Percentiles rank a stretch among this genome's conserved stretches.
Evolutionary conservation across 1,284 basidiomycete genomes (phyloP).

Genomic region (Limonomyces culmigenus): DNA sequence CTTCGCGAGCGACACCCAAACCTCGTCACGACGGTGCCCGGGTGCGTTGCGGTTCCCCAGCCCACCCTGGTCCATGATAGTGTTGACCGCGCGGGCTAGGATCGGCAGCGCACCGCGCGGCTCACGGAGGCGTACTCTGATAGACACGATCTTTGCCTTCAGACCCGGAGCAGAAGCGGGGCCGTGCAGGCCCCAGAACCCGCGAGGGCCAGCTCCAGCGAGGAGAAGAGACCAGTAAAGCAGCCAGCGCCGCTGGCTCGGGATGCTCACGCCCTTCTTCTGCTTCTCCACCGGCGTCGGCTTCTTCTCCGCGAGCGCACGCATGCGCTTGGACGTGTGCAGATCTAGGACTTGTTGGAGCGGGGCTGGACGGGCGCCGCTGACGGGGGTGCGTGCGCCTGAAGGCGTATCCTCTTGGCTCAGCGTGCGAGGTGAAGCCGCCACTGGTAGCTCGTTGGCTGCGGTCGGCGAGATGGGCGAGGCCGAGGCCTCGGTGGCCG

Average conservation of each 20-base stretch:
- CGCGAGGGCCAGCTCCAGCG: conserved; percentile 29
- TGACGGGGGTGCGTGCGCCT: neutral
- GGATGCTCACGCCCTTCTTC: conserved; percentile 58
- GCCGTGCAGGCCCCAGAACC: conserved; percentile 22
- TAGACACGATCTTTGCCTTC: conserved; percentile 26
- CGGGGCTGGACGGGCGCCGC: neutral
- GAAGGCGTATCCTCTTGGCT: neutral
- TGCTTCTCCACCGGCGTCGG: conserved; percentile 16
- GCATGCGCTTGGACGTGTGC: conserved; percentile 59
- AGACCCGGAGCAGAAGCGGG: too few relatives aligned
- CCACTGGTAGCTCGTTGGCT: neutral
- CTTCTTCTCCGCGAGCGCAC: conserved; percentile 11
- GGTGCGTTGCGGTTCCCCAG: conserved; percentile 12
- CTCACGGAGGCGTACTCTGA: conserved; percentile 42
- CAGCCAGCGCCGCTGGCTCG: conserved; percentile 56
- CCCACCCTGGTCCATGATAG: conserved; percentile 27
- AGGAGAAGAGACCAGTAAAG: conserved; percentile 60
- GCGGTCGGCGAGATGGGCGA: too few relatives aligned
- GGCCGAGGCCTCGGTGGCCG: conserved; percentile 3
- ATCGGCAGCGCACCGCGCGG: conserved; percentile 29
- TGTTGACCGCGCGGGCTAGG: conserved; percentile 37
- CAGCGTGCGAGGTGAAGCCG: too few relatives aligned
- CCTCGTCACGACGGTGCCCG: conserved; percentile 14
- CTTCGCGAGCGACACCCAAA: conserved; percentile 65
- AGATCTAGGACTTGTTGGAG: conserved; percentile 46